Percentiles rank a stretch among this genome's conserved stretches.
These are phyloP conservation scores for Claviceps sp. DNA, from an alignment of 2,329 filamentous ascomycete genomes.

Conservation along the genomic window DNA sequence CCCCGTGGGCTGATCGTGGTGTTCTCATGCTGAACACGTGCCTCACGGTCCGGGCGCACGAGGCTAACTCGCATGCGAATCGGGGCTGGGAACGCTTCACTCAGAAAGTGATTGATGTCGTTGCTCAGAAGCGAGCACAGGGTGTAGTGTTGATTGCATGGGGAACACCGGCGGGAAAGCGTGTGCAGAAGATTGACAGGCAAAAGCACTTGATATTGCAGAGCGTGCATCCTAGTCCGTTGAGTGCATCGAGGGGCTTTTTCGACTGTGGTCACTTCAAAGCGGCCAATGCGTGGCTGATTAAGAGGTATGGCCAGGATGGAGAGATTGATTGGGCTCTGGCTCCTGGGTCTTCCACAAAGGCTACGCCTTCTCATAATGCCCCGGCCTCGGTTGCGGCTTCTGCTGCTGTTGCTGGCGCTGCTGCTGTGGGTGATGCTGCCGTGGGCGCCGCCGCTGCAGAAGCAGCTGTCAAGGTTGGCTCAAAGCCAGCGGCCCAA, in stretches of 20 bases:
- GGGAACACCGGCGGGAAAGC: conserved; percentile 72
- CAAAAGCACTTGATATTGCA: conserved; percentile 70
- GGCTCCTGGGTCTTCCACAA: conserved; percentile 23
- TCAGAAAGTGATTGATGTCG: conserved; percentile 78
- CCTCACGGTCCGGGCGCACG: conserved; percentile 79
- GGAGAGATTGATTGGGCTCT: conserved; percentile 78
- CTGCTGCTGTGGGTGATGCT: conserved; percentile 9
- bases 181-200: conserved; percentile 60
- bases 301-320: conserved; percentile 62
- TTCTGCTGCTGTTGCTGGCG: conserved; percentile 4
- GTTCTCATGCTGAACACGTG: conserved; percentile 92
- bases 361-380: conserved; percentile 7
- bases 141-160: conserved; percentile 95
- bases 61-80: conserved; percentile 73
- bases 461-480: conserved; percentile 10
- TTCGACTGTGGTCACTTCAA: conserved; percentile 74
- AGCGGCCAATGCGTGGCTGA: conserved; percentile 75
- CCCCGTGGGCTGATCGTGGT: conserved; percentile 85
- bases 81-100: conserved; percentile 91
- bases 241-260: conserved; percentile 73
- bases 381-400: not conserved
- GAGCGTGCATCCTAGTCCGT: conserved; percentile 84
- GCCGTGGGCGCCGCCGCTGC: conserved; percentile 12
- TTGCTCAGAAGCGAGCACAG: conserved; percentile 59
- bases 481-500: conserved; percentile 11